Evolutionary conservation across 1,139 yeast genomes (phyloP).

Genomic region (Casaregolazyma suthepensis): DNA sequence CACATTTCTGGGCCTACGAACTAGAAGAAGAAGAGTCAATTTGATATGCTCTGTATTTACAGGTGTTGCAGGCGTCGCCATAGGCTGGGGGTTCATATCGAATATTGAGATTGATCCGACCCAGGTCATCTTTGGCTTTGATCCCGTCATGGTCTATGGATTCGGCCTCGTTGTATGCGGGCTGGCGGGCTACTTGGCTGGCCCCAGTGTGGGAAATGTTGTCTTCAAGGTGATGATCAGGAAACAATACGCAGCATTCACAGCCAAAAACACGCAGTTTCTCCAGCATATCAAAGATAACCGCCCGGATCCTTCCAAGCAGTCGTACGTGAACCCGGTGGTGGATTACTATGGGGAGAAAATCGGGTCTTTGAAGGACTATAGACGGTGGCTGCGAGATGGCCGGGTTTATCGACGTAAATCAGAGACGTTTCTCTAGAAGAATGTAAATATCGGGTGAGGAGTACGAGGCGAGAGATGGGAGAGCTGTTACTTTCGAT

Average conservation of each 20-base stretch:
- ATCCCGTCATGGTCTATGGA: conserved; percentile 63
- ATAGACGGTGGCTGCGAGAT: conserved; percentile 94
- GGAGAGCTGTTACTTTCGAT: no score
- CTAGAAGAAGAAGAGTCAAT: conserved; percentile 67
- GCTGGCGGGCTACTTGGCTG: conserved; percentile 70
- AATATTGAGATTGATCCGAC: conserved; percentile 81
- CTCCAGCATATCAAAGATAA: conserved; percentile 65
- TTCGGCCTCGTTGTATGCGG: conserved; percentile 61
- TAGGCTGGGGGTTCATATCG: conserved; percentile 72
- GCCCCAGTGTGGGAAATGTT: conserved; percentile 74
- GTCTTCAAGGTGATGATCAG: conserved; percentile 53
- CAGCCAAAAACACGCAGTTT: conserved; percentile 61
- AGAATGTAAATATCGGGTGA: no score
- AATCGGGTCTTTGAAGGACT: conserved; percentile 77
- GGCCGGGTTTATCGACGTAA: conserved; percentile 87
- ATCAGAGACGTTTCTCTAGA: conserved; percentile 60
- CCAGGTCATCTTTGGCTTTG: conserved; percentile 76
- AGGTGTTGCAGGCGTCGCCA: conserved; percentile 59
- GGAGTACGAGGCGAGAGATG: no score
- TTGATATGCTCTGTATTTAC: conserved; percentile 61
- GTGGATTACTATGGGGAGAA: conserved; percentile 98
- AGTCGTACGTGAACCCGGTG: conserved; percentile 87
- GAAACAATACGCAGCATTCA: conserved; percentile 37
- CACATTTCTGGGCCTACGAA: conserved; percentile 69
- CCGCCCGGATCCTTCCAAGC: conserved; percentile 92